Conservation (phyloP, 768 basidiomycete species). For the Boletus huronensis region DNA sequence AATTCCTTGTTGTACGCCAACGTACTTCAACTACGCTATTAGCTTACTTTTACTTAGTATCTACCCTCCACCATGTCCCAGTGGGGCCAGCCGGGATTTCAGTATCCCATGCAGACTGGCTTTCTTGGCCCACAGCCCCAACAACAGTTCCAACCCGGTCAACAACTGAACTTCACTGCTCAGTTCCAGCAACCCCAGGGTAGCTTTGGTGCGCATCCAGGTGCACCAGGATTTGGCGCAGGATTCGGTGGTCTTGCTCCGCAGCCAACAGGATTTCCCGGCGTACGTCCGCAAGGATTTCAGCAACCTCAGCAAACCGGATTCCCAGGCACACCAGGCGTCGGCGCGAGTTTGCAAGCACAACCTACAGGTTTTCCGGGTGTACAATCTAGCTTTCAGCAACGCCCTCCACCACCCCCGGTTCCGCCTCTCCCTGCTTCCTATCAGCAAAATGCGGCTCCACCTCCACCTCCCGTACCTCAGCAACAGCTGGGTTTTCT, state of each 20-base stretch:
- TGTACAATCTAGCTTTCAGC: constrained; percentile 29
- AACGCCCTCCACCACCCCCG: constrained; percentile 47
- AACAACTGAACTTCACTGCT: constrained; percentile 25
- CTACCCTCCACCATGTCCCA: constrained; percentile 56
- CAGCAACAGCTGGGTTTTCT: constrained; percentile 49
- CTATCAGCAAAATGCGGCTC: constrained; percentile 51
- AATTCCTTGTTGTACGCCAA: background rate
- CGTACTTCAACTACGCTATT: background rate
- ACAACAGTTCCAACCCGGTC: constrained; percentile 39
- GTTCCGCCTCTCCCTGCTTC: constrained; percentile 62
- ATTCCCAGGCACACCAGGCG: constrained; percentile 36
- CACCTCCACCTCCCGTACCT: constrained; percentile 32
- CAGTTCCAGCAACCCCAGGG: constrained; percentile 45
- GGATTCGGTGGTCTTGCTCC: constrained; percentile 44
- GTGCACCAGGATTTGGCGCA: constrained; percentile 29
- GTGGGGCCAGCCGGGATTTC: constrained; percentile 69
- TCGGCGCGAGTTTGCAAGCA: constrained; percentile 36
- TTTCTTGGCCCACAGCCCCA: constrained; percentile 49
- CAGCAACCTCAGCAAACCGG: constrained; percentile 36
- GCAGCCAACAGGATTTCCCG: constrained; percentile 59
- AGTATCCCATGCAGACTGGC: constrained; percentile 75
- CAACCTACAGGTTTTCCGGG: constrained; percentile 51
- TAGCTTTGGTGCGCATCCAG: constrained; percentile 27
- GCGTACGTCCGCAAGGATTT: constrained; percentile 38
- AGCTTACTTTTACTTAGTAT: background rate